A percentile compares a stretch with the other conserved stretches of the same genome.
Conservation (phyloP, 192 early-diverging fungal species). For the Backusella tarrabulga region DNA sequence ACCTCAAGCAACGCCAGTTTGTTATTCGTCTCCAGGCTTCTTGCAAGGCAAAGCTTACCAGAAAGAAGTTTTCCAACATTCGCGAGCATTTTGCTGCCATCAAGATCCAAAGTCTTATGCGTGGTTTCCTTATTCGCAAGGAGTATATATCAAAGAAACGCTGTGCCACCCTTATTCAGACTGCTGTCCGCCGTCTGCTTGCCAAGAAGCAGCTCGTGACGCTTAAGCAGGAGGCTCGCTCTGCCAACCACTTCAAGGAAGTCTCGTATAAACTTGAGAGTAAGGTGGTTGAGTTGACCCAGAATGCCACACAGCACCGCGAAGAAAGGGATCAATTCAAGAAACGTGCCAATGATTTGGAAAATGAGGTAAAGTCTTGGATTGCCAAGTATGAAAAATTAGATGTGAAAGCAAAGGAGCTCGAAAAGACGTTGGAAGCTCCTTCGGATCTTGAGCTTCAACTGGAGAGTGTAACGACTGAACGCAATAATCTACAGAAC, state of each 20-base stretch:
- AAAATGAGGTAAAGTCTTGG: slow-evolving; percentile 64
- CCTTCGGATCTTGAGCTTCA: slow-evolving; percentile 48
- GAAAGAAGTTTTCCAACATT: slow-evolving; percentile 51
- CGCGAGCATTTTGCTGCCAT: slow-evolving; percentile 70
- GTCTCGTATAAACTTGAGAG: slow-evolving; percentile 90
- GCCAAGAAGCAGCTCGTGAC: slow-evolving; percentile 68
- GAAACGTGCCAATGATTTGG: slow-evolving; percentile 58
- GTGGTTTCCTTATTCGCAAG: slow-evolving; percentile 64
- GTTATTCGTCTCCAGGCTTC: slow-evolving; percentile 63
- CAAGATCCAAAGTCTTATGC: slow-evolving; percentile 72
- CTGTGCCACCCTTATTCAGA: slow-evolving; percentile 77
- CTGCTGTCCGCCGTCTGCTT: slow-evolving; percentile 67
- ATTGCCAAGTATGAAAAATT: slow-evolving; percentile 73
- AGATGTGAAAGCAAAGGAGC: slow-evolving; percentile 54
- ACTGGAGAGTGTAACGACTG: slow-evolving; percentile 56
- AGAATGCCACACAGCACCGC: slow-evolving; percentile 61
- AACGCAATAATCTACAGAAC: slow-evolving; percentile 55
- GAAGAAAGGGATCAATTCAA: slow-evolving; percentile 66
- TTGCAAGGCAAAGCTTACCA: slow-evolving; percentile 67
- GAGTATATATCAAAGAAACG: slow-evolving; percentile 49
- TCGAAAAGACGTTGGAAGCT: slow-evolving; percentile 48
- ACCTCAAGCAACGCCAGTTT: slow-evolving; percentile 41
- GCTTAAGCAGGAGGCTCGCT: slow-evolving; percentile 81
- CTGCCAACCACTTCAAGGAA: slow-evolving; percentile 91
- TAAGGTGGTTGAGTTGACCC: slow-evolving; percentile 96